Evolutionary conservation across 73 alveolate species (phyloP), one percentile per base, ranked within the genome.

Genomic region (Paramecium caudatum): DNA sequence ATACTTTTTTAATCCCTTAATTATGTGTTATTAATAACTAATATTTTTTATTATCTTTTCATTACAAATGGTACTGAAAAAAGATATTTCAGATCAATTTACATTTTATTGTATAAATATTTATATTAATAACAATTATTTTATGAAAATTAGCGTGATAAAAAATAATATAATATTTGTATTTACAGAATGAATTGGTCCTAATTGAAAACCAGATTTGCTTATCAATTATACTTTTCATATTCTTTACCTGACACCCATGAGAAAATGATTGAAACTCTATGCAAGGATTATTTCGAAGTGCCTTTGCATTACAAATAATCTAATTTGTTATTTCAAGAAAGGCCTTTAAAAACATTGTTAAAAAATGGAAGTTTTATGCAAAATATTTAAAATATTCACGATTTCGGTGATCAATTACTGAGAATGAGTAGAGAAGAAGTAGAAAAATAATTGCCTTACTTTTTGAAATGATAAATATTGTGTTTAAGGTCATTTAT

Each of bases 341-440:
- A 27, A 33, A 9, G 0, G 3, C 25, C 47, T 25, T 36, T 65
- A 65, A 30, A 27, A 5, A 33, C 32, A 33, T 65, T 65, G 34
- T 13, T 65, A 65, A 65, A 33, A 36, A 65, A 65, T 33, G 27
- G 7, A 30, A 30, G 33, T 12, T 25, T 65, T 1, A 65, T 65
- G 2, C 8, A 65, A 25, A 43, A 65, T 9, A 0, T 65, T 12
- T 30, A 33, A 33, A 36, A 36, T 32, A 30, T 65, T 4, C 83
- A 65, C 34, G 83, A 65, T 65, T 65, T 65, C 34, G 83, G 83
- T 13, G 83, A 65, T 65, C 32, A 65, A 65, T 25, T 65, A 27
- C 34, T 65, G 15, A 65, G 55, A 36, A 65, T 65, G 83, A 27
- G 34, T 36, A 65, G 49, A 36, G 4, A 65, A 13, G 83, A 65